phyloP scores from a whole-genome alignment of 1,139 yeast genomes.

The Diutina neorugosa region DNA sequence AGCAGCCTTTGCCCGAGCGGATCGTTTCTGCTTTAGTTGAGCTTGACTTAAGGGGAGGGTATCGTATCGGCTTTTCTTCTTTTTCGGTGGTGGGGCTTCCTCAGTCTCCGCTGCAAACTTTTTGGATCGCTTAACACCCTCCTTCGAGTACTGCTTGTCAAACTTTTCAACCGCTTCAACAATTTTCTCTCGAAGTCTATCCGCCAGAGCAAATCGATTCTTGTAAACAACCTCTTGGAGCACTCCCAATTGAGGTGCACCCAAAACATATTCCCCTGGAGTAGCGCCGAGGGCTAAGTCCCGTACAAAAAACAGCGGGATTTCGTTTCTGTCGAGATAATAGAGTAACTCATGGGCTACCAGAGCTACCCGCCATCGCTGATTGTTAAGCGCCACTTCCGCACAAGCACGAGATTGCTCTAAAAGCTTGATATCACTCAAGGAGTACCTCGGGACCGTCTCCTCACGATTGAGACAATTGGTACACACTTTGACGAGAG shows the following conservation, averaged over 20 bases:
- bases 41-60: neutral
- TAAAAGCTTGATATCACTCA: conserved; percentile 27
- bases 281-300: conserved; percentile 29
- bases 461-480: conserved; percentile 22
- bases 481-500: conserved; percentile 36
- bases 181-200: conserved; percentile 14
- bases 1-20: neutral
- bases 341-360: conserved; percentile 54
- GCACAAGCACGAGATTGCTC: conserved; percentile 31
- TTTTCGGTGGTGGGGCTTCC: neutral
- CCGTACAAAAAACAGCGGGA: conserved; percentile 27
- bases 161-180: conserved; percentile 23
- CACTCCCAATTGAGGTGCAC: conserved; percentile 46
- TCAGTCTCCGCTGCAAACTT: neutral
- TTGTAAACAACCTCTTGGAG: conserved; percentile 43
- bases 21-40: neutral
- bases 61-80: neutral
- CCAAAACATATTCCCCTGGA: conserved; percentile 21
- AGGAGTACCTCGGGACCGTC: conserved; percentile 18
- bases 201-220: conserved; percentile 25
- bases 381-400: conserved; percentile 34
- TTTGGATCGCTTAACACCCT: neutral
- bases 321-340: conserved; percentile 23
- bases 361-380: conserved; percentile 45
- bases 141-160: conserved; percentile 12